Evolutionary conservation across 129 eudicot genomes (phyloP), one percentile per base, ranked within the genome.

Genomic region (Tagetes patula): DNA sequence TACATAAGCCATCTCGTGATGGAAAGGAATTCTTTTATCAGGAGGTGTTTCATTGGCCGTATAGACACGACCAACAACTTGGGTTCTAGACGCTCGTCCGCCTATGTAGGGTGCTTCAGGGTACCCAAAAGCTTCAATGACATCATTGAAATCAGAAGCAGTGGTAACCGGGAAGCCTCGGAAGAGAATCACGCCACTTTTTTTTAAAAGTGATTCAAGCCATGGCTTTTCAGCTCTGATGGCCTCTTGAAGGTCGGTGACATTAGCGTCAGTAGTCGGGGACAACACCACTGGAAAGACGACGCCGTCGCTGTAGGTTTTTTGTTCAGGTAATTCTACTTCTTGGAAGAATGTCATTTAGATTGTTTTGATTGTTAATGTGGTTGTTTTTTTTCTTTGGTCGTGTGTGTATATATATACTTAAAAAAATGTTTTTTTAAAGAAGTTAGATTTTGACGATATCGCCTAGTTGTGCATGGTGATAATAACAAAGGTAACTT

Each of bases 1-100:
- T 52, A 91, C 93, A 81, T 88, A 88, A 83, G 96, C 90, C 97
- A 91, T 86, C 60, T 91, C 97, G 55, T 90, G 95, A 73, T 90
- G 96, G 61, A 90, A 90, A 37, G 86, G 91, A 77, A 90, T 87
- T 46, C 73, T 75, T 65, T 82, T 88, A 73, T 90, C 89, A 14
- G 96, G 91, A 0, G 96, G 95, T n/a, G 91, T 77, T 63, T 90
- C 96, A 65, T 90, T 90, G 13, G 96, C 91, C 1, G 96, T 90
- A 73, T 83, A 90, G 48, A 90, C 96, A 42, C 96, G 83, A 11
- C 89, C 89, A 13, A 85, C 85, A 6, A 87, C 95, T 30, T 82
- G 80, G 39, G 71, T 85, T 74, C 95, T 72, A 13, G 85, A 82
- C 4, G 95, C 96, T 1, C 88, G 80, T n/a, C 95, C 96, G 27